Evolutionary conservation across 306 rosid species (phyloP).

Genomic region (Senna siamea): DNA sequence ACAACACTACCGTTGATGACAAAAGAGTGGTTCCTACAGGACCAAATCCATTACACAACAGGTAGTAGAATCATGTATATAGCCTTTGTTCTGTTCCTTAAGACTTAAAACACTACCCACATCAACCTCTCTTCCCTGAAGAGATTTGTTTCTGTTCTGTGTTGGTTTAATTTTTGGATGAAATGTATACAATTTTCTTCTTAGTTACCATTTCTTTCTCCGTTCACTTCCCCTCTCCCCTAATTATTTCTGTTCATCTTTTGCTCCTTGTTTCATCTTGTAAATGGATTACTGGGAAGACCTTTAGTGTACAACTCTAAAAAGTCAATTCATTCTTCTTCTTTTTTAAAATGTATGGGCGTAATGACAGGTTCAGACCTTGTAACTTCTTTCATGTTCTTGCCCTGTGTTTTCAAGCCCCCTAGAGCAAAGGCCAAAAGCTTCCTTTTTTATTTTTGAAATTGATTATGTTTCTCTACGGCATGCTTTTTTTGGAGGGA

Average conservation of each 20-base stretch:
- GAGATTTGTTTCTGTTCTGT: not conserved
- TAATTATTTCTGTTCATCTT: not conserved
- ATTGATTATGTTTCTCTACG: no score
- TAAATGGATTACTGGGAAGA: conserved; percentile 36
- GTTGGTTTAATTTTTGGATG: conserved; percentile 39
- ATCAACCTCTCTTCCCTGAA: not conserved
- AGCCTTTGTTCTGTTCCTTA: not conserved
- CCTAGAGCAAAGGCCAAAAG: no score
- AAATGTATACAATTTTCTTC: conserved; percentile 31
- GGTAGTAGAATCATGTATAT: conserved; percentile 50
- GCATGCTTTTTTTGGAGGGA: conserved; percentile 21
- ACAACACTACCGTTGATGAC: conserved; percentile 46
- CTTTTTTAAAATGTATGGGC: no score
- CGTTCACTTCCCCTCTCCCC: conserved; percentile 11
- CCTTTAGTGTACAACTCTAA: no score
- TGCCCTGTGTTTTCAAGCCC: no score
- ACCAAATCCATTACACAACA: conserved; percentile 90
- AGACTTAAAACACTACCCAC: not conserved
- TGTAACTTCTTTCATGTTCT: conserved; percentile 21
- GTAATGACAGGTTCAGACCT: conserved; percentile 20
- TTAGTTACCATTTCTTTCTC: not conserved
- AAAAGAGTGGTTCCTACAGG: conserved; percentile 87
- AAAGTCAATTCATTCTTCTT: no score
- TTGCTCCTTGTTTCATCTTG: conserved; percentile 15
- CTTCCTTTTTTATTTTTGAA: no score